phyloP scores from a whole-genome alignment of 345 rosid species.

The Diplotaxis tenuifolia region DNA sequence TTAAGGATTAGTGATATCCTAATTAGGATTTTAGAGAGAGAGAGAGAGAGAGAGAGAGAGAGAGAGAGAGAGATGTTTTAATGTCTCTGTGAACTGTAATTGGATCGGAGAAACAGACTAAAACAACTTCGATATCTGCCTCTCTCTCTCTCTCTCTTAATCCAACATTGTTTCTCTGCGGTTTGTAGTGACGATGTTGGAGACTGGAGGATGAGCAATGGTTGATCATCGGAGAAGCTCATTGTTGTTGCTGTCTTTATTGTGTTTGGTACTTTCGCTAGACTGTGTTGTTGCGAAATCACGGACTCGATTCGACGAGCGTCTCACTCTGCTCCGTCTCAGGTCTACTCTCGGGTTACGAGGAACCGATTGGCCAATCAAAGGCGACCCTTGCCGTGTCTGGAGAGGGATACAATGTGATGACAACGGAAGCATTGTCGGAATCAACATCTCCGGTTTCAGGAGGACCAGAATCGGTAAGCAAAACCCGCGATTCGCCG shows the following conservation, averaged over 20 bases:
- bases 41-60: not conserved
- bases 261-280: constrained; percentile 37
- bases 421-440: constrained; percentile 56
- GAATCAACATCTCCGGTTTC: constrained; percentile 84
- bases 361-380: constrained; percentile 87
- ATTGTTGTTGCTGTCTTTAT: constrained; percentile 33
- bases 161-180: constrained; percentile 21
- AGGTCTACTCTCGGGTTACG: constrained; percentile 89
- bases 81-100: constrained; percentile 34
- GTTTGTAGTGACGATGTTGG: constrained; percentile 12
- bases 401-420: constrained; percentile 79
- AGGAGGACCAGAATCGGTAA: constrained; percentile 75
- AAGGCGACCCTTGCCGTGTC: constrained; percentile 65
- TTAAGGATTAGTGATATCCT: constrained; percentile 3
- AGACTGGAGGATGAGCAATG: constrained; percentile 52
- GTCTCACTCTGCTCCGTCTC: constrained; percentile 62
- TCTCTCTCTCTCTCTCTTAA: constrained; percentile 23
- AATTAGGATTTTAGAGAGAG: constrained; percentile 37
- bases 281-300: constrained; percentile 47
- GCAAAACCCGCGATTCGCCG: constrained; percentile 68
- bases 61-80: constrained; percentile 22
- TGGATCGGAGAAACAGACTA: constrained; percentile 29
- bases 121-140: constrained; percentile 23
- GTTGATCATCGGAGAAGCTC: constrained; percentile 47
- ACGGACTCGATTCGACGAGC: constrained; percentile 46